Conservation (phyloP, 257 asterid species). For the Perilla frutescens region DNA sequence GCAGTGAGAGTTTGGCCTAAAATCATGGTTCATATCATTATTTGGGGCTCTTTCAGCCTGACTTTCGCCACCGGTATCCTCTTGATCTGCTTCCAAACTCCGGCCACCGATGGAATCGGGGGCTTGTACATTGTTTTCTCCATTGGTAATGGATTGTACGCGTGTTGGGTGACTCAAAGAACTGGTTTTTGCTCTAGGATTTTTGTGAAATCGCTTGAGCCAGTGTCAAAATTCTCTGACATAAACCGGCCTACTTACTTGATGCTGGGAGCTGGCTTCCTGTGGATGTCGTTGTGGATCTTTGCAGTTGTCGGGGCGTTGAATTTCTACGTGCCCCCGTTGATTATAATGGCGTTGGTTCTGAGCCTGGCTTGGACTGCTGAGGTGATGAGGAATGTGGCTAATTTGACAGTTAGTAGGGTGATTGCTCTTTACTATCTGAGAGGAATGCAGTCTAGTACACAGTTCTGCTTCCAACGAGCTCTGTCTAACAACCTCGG, state of each 20-base stretch:
- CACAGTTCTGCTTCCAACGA: slow-evolving; percentile 86
- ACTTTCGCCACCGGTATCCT: slow-evolving; percentile 83
- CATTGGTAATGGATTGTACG: slow-evolving; percentile 85
- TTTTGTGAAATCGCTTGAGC: slow-evolving; percentile 78
- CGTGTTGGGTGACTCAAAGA: slow-evolving; percentile 94
- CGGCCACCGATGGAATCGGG: slow-evolving; percentile 82
- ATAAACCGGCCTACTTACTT: slow-evolving; percentile 77
- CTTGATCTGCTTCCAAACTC: slow-evolving; percentile 82
- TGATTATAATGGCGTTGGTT: slow-evolving; percentile 63
- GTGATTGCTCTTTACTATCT: slow-evolving; percentile 89
- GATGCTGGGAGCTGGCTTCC: slow-evolving; percentile 84
- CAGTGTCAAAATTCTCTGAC: slow-evolving; percentile 72
- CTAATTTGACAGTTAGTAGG: slow-evolving; percentile 79
- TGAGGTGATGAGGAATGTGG: slow-evolving; percentile 99
- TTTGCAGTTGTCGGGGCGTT: slow-evolving; percentile 83
- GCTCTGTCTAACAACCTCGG: slow-evolving; percentile 85
- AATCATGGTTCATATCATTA: slow-evolving; percentile 80
- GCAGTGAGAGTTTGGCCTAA: slow-evolving; percentile 84
- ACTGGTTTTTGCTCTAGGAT: slow-evolving; percentile 74
- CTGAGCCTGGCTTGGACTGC: slow-evolving; percentile 85
- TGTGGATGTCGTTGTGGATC: slow-evolving; percentile 96
- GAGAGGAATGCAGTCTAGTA: slow-evolving; percentile 89
- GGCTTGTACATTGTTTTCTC: slow-evolving; percentile 65
- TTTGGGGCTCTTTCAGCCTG: slow-evolving; percentile 83
- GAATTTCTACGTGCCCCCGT: slow-evolving; percentile 70